A percentile compares a stretch with the other conserved stretches of the same genome.
These are phyloP conservation scores for Neoboletus brunneissimus DNA, from an alignment of 768 basidiomycete genomes.

Conservation along the genomic window DNA sequence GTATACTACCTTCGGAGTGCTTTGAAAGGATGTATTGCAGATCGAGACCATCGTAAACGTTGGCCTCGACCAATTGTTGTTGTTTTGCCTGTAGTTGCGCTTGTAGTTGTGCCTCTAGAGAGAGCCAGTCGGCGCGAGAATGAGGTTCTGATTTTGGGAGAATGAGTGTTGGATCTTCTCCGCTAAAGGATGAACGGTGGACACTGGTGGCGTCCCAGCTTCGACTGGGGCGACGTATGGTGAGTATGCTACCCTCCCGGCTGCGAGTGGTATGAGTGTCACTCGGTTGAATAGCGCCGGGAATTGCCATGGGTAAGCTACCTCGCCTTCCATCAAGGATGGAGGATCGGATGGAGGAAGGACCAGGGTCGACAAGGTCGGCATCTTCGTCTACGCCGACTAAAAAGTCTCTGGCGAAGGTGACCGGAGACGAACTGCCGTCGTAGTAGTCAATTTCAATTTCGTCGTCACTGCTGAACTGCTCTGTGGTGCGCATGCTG, in stretches of 20 bases:
- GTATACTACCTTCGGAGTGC: constrained; percentile 33
- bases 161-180: constrained; percentile 20
- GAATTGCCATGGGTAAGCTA: constrained; percentile 62
- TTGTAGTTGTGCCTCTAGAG: constrained; percentile 43
- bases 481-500: constrained; percentile 33
- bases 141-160: constrained; percentile 49
- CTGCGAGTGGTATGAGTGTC: constrained; percentile 37
- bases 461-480: constrained; percentile 50
- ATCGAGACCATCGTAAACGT: constrained; percentile 41
- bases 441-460: constrained; percentile 41
- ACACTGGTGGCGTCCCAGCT: constrained; percentile 50
- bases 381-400: constrained; percentile 32
- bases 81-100: constrained; percentile 30
- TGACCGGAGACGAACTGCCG: constrained; percentile 37
- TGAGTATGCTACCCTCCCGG: constrained; percentile 56
- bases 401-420: constrained; percentile 42
- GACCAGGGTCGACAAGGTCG: constrained; percentile 25
- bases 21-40: constrained; percentile 40
- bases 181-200: constrained; percentile 18
- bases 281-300: constrained; percentile 31
- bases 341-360: constrained; percentile 24
- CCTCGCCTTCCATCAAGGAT: constrained; percentile 40
- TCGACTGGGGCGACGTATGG: constrained; percentile 58
- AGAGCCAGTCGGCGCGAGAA: constrained; percentile 49
- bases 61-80: constrained; percentile 6